Evolutionary conservation across 805 yeast genomes (phyloP), one percentile per base, ranked within the genome.

Genomic region (Yamadazyma phyllophila): DNA sequence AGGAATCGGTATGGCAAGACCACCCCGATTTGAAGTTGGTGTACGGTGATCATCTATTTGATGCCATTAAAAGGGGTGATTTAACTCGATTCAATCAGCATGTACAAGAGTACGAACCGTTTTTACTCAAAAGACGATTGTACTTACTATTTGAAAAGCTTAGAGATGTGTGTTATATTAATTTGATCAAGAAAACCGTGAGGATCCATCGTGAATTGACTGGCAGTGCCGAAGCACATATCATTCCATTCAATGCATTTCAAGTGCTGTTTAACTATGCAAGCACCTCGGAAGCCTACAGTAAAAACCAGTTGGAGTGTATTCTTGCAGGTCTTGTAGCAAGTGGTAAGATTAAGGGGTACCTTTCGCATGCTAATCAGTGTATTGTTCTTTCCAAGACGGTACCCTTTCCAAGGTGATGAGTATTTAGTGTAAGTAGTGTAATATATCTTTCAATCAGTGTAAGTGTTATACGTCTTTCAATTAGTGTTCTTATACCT

Each of bases 341-440:
- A 42, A 65, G 67, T 41, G 84, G 84, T 7, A 67, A 62, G 46
- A 67, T 89, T 39, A 88, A 85, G 62, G 97, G 96, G 0, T 90
- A 90, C 61, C 62, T 90, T 12, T 85, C 96, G 4, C 94, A 88
- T 58, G 76, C 82, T 2, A 82, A 86, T 57, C 69, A 79, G 34
- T 85, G 87, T 41, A 69, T 88, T 14, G 96, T 90, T 8, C 63
- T 89, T 45, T 83, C 94, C 60, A 88, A 85, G 61, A 77, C 71
- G 13, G 80, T 79, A 20, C 83, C 96, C 2, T 89, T 89, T 36
- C 55, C 55, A 29, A 29, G 11, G 31, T 29, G 31, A 11, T n/a
- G n/a, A 7, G 31, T 29, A 4, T 29, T 8, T 29, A 11, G 7
- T 4, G 31, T 29, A 29, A 29, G 11, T 29, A 29, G 24, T 20